Evolutionary conservation across 1,284 basidiomycete genomes (phyloP), one percentile per base, ranked within the genome.

Genomic region (Moniliophthora roreri): DNA sequence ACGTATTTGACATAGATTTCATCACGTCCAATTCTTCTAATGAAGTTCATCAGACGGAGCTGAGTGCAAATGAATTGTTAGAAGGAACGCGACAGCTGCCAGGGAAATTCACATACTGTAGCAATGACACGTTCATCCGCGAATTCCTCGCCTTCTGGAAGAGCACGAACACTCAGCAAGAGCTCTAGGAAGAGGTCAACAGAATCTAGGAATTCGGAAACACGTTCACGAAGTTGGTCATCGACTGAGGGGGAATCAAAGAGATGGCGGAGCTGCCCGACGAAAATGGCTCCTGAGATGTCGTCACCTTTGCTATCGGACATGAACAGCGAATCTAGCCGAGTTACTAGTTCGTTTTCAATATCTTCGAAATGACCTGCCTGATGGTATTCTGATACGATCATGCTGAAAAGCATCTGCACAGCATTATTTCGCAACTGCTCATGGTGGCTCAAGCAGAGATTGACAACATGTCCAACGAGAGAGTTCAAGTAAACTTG

Each of bases 361-460:
- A 98, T 95, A 42, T 82, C 82, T 58, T 90, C 86, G 63, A 94
- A 93, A 66, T 91, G 85, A 20, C 84, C 85, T 11, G 85, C 84
- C 55, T 87, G 84, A 46, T 92, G 84, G 66, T 90, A 91, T 66
- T 98, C 94, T 4, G 94, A 92, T 50, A 97, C 85, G 59, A 98
- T 95, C 93, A 98, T 98, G 62, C 91, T 92, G 69, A 91, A 96
- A 20, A 98, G 79, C 48, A 98, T 95, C 59, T 91, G 87, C 6
- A 97, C 94, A 0, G 94, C 95, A 60, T 91, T 91, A 62, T 84
- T 91, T 57, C 95, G 86, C 48, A 98, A 78, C 62, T 90, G 87
- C 65, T 98, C 95, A 64, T 98, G 95, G 62, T 95, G 93, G 56
- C 94, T 97, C 44, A 98, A 76, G 66, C 96, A 98, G 1, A 98